A percentile compares a stretch with the other conserved stretches of the same genome.
Conservation (phyloP, 2,329 filamentous ascomycete species). For the Pseudogymnoascus destructans region DNA sequence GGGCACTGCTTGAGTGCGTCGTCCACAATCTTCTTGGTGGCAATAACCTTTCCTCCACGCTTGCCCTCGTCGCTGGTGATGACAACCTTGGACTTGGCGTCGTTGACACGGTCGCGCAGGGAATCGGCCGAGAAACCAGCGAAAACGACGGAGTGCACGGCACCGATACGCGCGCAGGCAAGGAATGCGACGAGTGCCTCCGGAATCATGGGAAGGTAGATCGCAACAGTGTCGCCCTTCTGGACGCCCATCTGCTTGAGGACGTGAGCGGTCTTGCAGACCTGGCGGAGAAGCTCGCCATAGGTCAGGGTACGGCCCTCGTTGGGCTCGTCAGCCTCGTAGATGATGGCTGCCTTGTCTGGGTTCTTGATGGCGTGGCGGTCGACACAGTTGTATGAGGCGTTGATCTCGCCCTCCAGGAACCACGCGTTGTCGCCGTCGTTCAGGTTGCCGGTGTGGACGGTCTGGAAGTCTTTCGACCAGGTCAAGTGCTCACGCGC, state of each 20-base stretch:
- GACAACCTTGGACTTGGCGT: constrained; percentile 81
- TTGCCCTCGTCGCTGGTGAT: constrained; percentile 97
- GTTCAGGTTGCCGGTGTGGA: constrained; percentile 60
- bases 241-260: constrained; percentile 91
- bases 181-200: constrained; percentile 86
- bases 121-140: constrained; percentile 96
- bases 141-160: constrained; percentile 94
- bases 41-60: constrained; percentile 92
- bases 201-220: constrained; percentile 98
- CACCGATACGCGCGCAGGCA: constrained; percentile 83
- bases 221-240: constrained; percentile 93
- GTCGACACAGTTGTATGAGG: constrained; percentile 94
- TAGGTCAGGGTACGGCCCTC: constrained; percentile 89
- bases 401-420: constrained; percentile 82
- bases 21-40: constrained; percentile 98
- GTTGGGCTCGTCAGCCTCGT: constrained; percentile 84
- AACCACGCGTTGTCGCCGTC: constrained; percentile 91
- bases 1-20: constrained; percentile 95
- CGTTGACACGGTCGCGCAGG: constrained; percentile 83
- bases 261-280: constrained; percentile 74
- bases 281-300: constrained; percentile 80
- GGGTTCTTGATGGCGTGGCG: constrained; percentile 93
- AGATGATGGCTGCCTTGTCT: constrained; percentile 90
- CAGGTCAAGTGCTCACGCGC: constrained; percentile 85
- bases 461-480: constrained; percentile 84